A percentile compares a stretch with the other conserved stretches of the same genome.
phyloP scores from a whole-genome alignment of 139 green algal species.

The Chlorella sp. region DNA sequence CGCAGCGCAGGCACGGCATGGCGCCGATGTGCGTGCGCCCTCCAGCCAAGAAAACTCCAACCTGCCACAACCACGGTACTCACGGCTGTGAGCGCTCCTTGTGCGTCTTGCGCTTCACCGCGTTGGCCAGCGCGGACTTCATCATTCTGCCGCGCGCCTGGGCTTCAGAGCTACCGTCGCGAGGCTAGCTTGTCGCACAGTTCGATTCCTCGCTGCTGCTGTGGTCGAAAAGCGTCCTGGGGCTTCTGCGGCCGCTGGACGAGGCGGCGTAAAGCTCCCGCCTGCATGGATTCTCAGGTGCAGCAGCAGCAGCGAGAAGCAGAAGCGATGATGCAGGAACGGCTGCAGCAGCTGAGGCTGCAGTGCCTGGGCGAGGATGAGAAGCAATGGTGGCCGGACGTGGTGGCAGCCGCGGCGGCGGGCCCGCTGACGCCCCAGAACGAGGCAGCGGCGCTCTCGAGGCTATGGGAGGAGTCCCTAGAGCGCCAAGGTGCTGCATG shows the following conservation, averaged over 20 bases:
- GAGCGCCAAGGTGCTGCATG: not conserved
- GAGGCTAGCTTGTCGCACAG: not conserved
- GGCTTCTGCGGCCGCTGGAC: not conserved
- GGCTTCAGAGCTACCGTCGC: not conserved
- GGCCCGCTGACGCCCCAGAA: too few relatives aligned
- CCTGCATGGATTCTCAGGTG: not conserved
- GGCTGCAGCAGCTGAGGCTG: too few relatives aligned
- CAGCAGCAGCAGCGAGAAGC: not conserved
- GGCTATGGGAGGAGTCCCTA: constrained; percentile 31
- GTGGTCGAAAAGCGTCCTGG: not conserved
- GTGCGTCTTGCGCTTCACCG: constrained; percentile 88
- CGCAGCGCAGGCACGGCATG: not conserved
- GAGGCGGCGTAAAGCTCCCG: too few relatives aligned
- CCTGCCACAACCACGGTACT: constrained; percentile 21
- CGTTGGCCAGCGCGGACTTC: constrained; percentile 78
- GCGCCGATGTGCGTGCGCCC: not conserved
- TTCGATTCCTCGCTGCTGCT: not conserved
- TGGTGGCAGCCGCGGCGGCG: too few relatives aligned
- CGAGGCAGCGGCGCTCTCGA: constrained; percentile 55
- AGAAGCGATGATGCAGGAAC: not conserved
- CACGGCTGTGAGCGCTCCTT: constrained; percentile 94
- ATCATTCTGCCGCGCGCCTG: too few relatives aligned
- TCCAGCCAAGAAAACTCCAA: not conserved
- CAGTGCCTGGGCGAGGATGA: too few relatives aligned
- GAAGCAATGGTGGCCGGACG: too few relatives aligned